A percentile compares a stretch with the other conserved stretches of the same genome.
phyloP scores from a whole-genome alignment of 345 rosid genomes.

The Gynandropsis gynandra region DNA sequence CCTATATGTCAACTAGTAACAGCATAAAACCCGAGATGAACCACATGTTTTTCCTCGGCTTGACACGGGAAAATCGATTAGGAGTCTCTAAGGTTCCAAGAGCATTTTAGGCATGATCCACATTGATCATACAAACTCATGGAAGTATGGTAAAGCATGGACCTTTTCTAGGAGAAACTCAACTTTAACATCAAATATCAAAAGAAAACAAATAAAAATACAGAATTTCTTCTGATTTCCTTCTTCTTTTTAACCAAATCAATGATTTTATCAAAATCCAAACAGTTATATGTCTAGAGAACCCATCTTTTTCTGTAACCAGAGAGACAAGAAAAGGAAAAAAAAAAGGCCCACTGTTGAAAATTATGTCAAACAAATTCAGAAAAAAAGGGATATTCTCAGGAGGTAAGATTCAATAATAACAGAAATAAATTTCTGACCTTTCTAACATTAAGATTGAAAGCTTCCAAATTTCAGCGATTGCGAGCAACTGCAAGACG shows the following conservation, averaged over 20 bases:
- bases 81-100: neutral
- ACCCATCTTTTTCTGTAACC: neutral
- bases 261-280: neutral
- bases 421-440: conserved; percentile 10
- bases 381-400: neutral
- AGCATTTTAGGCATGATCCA: neutral
- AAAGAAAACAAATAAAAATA: conserved; percentile 6
- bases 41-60: neutral
- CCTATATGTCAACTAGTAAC: neutral
- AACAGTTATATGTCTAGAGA: neutral
- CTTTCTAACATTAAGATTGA: conserved; percentile 28
- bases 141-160: conserved; percentile 3
- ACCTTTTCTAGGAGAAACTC: neutral
- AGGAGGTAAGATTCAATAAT: too few species aligned
- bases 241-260: too few species aligned
- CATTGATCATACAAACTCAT: conserved; percentile 14
- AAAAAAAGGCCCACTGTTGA: too few species aligned
- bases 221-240: neutral
- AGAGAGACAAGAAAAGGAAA: neutral
- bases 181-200: conserved; percentile 3
- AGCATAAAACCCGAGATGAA: neutral
- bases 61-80: neutral
- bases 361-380: conserved; percentile 13
- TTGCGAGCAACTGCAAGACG: neutral
- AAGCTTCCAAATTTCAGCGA: conserved; percentile 23